Evolutionary conservation across 495 filamentous ascomycete species (phyloP).

Genomic region (Achaetomiella virescens): DNA sequence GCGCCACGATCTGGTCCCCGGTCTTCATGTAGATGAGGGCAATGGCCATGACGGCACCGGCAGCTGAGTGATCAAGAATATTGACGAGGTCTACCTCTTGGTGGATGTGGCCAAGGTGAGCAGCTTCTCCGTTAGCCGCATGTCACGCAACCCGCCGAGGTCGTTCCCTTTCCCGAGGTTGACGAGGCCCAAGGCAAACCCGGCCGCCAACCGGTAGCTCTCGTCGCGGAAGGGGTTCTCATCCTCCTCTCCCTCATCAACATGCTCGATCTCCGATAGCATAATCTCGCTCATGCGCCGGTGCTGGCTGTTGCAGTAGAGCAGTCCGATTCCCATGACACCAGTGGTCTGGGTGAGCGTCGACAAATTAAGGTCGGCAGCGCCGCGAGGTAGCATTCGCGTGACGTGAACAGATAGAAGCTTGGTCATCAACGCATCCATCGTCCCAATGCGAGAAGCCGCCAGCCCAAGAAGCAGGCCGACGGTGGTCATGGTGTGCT

Average conservation of each 20-base stretch:
- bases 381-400: slow-evolving; percentile 81
- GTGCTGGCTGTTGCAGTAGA: slow-evolving; percentile 95
- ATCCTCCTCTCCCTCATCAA: slow-evolving; percentile 59
- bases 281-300: slow-evolving; percentile 98
- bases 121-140: slow-evolving; percentile 85
- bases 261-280: slow-evolving; percentile 90
- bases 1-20: slow-evolving; percentile 77
- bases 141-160: slow-evolving; percentile 83
- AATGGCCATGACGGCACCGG: slow-evolving; percentile 81
- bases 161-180: slow-evolving; percentile 88
- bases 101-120: slow-evolving; percentile 77
- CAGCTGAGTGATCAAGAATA: slow-evolving; percentile 84
- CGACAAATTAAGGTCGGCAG: slow-evolving; percentile 89
- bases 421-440: slow-evolving; percentile 92
- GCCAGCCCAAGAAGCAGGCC: slow-evolving; percentile 87
- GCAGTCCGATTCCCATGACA: slow-evolving; percentile 91
- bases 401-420: slow-evolving; percentile 96
- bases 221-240: slow-evolving; percentile 77
- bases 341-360: slow-evolving; percentile 92
- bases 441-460: slow-evolving; percentile 88
- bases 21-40: slow-evolving; percentile 98
- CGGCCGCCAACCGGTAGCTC: slow-evolving; percentile 88
- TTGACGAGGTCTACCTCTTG: slow-evolving; percentile 86
- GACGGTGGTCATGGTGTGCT: slow-evolving; percentile 98
- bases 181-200: slow-evolving; percentile 89